These are phyloP conservation scores for Larix kaempferi DNA, from an alignment of 75 land plant genomes.

Conservation along the genomic window DNA sequence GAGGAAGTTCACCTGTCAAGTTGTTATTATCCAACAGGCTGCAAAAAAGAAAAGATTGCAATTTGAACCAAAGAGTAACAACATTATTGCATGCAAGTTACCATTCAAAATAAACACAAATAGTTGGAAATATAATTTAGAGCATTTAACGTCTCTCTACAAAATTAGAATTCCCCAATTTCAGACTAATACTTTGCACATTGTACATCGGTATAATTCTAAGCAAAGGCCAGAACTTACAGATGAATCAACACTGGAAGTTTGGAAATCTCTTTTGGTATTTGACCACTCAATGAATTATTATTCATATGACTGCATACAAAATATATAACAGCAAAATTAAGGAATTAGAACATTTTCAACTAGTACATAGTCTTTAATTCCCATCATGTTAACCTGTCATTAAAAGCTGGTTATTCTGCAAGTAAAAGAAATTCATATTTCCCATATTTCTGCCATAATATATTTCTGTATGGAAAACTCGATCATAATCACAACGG, in stretches of 20 bases:
- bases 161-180: conserved; percentile 1
- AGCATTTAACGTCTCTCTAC: neutral
- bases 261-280: conserved; percentile 59
- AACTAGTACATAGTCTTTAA: neutral
- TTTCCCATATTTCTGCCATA: neutral
- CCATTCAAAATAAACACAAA: neutral
- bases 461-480: neutral
- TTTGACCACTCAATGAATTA: conserved; percentile 65
- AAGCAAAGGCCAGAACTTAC: conserved; percentile 31
- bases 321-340: conserved; percentile 1
- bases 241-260: conserved; percentile 51
- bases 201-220: too few relatives aligned
- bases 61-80: neutral
- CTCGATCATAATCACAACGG: neutral
- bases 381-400: neutral
- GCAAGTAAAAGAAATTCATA: neutral
- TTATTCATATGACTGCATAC: conserved; percentile 78
- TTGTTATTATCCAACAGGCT: conserved; percentile 70
- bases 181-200: neutral
- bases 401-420: neutral
- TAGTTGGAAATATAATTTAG: neutral
- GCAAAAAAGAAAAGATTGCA: conserved; percentile 5
- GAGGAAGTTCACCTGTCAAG: conserved; percentile 63
- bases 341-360: neutral
- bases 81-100: neutral